Evolutionary conservation across 2,329 filamentous ascomycete species (phyloP).

Genomic region (Verticillium isaacii): DNA sequence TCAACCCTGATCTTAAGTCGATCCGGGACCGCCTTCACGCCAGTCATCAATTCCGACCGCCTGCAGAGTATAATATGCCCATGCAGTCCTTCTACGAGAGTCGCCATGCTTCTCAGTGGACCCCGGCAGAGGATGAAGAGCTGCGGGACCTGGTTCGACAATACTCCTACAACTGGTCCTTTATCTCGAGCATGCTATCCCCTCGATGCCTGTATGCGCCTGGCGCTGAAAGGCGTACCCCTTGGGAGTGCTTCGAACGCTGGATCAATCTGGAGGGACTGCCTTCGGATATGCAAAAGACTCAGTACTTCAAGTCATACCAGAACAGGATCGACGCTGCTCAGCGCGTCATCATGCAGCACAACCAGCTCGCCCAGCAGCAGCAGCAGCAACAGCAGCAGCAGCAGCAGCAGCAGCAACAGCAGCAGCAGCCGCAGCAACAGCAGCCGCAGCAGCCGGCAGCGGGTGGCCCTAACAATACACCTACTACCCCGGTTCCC

Average conservation of each 20-base stretch:
- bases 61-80: constrained; percentile 88
- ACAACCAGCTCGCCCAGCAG: constrained; percentile 43
- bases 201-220: constrained; percentile 75
- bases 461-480: constrained; percentile 24
- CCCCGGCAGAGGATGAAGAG: constrained; percentile 83
- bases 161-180: constrained; percentile 95
- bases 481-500: constrained; percentile 43
- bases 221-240: constrained; percentile 82
- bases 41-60: constrained; percentile 87
- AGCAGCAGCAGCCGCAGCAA: constrained; percentile 21
- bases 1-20: constrained; percentile 82
- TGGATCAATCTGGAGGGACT: constrained; percentile 92
- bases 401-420: constrained; percentile 22
- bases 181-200: constrained; percentile 78
- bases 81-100: constrained; percentile 86
- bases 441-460: constrained; percentile 47
- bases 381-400: constrained; percentile 25
- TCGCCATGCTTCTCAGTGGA: constrained; percentile 86
- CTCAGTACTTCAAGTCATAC: constrained; percentile 82
- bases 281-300: constrained; percentile 90
- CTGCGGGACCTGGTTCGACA: constrained; percentile 80
- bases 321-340: constrained; percentile 56
- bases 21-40: constrained; percentile 88
- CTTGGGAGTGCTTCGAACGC: constrained; percentile 98
- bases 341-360: constrained; percentile 48